Evolutionary conservation across 768 basidiomycete genomes (phyloP).

Genomic region (Psilocybe sp.): DNA sequence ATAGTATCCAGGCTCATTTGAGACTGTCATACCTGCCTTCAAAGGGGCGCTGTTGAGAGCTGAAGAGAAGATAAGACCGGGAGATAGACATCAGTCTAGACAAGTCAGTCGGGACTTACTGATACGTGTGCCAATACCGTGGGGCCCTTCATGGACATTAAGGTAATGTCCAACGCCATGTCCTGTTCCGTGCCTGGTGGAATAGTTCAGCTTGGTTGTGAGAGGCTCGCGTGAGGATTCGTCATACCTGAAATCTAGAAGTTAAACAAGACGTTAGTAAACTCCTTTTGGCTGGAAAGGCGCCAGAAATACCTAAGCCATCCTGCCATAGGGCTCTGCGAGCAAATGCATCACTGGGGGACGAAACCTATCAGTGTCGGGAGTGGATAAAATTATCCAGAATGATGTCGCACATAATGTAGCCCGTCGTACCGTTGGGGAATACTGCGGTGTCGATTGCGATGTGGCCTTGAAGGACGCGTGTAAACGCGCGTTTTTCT

Average conservation of each 20-base stretch:
- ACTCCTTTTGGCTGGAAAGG: neutral
- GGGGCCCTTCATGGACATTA: conserved; percentile 88
- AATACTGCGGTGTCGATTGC: conserved; percentile 84
- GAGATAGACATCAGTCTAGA: neutral
- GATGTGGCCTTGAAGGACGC: conserved; percentile 90
- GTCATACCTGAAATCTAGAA: conserved; percentile 10
- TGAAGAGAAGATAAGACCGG: conserved; percentile 15
- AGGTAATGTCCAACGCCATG: conserved; percentile 95
- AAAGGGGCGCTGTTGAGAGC: conserved; percentile 70
- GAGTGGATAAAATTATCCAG: neutral
- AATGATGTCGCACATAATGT: conserved; percentile 24
- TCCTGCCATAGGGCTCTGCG: conserved; percentile 81
- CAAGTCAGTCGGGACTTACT: conserved; percentile 20
- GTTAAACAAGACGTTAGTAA: neutral
- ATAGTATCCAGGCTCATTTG: conserved; percentile 94
- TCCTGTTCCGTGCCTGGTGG: conserved; percentile 79
- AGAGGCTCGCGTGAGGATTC: neutral
- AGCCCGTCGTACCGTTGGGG: conserved; percentile 77
- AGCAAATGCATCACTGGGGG: conserved; percentile 73
- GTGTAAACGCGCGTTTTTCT: conserved; percentile 86
- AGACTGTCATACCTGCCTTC: conserved; percentile 86
- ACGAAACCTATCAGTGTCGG: neutral
- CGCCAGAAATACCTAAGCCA: conserved; percentile 62
- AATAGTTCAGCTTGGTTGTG: conserved; percentile 54
- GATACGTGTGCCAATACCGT: conserved; percentile 61